Evolutionary conservation across 345 rosid species (phyloP).

Genomic region (Viola odorata): DNA sequence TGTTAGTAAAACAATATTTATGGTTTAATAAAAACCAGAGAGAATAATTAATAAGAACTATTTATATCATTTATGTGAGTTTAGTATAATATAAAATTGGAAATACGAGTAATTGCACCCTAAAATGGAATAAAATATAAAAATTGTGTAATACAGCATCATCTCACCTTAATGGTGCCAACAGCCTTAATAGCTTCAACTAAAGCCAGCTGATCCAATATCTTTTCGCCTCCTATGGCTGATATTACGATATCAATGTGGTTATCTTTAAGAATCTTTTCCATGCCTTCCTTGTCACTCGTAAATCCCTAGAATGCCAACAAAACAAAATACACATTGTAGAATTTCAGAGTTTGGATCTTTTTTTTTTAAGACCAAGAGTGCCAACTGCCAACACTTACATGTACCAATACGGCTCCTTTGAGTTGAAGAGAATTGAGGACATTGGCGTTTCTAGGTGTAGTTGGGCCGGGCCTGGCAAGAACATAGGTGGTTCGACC

Average conservation of each 20-base stretch:
- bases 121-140: too few relatives aligned
- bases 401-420: slow-evolving; percentile 45
- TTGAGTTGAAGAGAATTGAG: slow-evolving; percentile 34
- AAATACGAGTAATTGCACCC: too few relatives aligned
- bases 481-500: slow-evolving; percentile 55
- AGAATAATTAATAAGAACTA: too few relatives aligned
- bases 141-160: too few relatives aligned
- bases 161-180: slow-evolving; percentile 50
- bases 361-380: neutral
- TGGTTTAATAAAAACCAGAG: too few relatives aligned
- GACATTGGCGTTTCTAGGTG: slow-evolving; percentile 25
- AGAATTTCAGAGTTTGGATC: neutral
- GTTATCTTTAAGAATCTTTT: slow-evolving; percentile 38
- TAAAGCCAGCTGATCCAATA: slow-evolving; percentile 40
- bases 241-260: slow-evolving; percentile 59
- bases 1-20: too few relatives aligned
- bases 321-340: neutral
- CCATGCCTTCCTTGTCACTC: slow-evolving; percentile 37
- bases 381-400: neutral
- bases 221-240: slow-evolving; percentile 32
- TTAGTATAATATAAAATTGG: too few relatives aligned
- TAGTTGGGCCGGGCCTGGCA: slow-evolving; percentile 24
- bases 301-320: slow-evolving; percentile 33
- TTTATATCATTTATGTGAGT: too few relatives aligned
- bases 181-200: slow-evolving; percentile 49